Base-by-base conservation (phyloP, 1,284 basidiomycete genomes). In the Cryptococcus wingfieldii region DNA sequence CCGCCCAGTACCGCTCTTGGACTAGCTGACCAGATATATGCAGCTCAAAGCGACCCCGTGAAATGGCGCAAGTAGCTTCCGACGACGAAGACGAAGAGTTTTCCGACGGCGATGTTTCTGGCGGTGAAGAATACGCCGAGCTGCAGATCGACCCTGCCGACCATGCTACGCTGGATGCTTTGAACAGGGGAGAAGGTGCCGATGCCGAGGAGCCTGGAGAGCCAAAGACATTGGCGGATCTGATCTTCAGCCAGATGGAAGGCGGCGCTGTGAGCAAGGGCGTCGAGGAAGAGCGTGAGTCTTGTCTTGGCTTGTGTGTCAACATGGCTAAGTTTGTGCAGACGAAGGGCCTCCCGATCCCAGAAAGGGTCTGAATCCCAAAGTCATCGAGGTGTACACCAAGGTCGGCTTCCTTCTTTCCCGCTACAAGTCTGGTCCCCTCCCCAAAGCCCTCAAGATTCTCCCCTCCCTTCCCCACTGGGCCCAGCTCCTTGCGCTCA, bases 371-470 rank as follows among this genome's bases (percentile, higher is more conserved):
- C 83, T 98, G 47, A 92, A 97, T 71, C 93, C 93, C n/a, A 91
- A 91, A 76, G 87, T 99, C 28, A 88, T 97, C 19, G 92, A 96
- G 69, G 87, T 94, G 10, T 99, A 98, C 75, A 86, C 86, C 68
- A 97, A 95, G 80, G 85, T 96, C 53, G 95, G 92, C 31, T 80
- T 84, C 63, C 86, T 95, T 59, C 83, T 98, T 37, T 88, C 85
- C 45, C 86, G 87, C 54, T 98, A 99, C 82, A 94, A 90, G 70
- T 96, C 94, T 8, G 95, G 95, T 2, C 88, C 93, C 1, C 81
- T 99, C 0, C 96, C 96, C 18, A 98, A 98, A 79, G 84, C 93
- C 1, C 95, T 99, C 85, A 98, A 98, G 81, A 91, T 99, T 57
- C 88, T 99, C 34, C 96, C 96, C 3, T 90, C 94, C 5, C 84